Percentiles rank a stretch among this genome's conserved stretches.
These are phyloP conservation scores for Quercus glauca DNA, from an alignment of 306 rosid genomes.

Conservation along the genomic window DNA sequence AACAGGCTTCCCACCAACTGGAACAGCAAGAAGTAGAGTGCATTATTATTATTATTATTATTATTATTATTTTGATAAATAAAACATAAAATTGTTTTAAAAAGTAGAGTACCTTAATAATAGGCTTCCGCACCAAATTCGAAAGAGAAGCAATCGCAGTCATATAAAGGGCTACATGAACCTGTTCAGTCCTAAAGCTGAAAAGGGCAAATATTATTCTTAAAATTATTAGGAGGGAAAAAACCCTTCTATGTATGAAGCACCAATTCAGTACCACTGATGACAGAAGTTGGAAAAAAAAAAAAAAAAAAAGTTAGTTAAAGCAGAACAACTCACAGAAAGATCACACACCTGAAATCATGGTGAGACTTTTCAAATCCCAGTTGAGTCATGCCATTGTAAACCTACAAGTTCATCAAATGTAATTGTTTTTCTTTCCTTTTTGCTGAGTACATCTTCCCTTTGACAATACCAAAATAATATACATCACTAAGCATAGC, in stretches of 20 bases:
- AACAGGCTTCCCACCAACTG: slow-evolving; percentile 17
- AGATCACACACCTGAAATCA: slow-evolving; percentile 65
- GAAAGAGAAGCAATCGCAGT: slow-evolving; percentile 87
- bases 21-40: slow-evolving; percentile 24
- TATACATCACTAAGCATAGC: slow-evolving; percentile 10
- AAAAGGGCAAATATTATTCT: slow-evolving; percentile 21
- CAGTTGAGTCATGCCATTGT: slow-evolving; percentile 82
- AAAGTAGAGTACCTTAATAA: slow-evolving; percentile 47
- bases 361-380: slow-evolving; percentile 66
- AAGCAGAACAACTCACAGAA: slow-evolving; percentile 16
- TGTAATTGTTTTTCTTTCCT: slow-evolving; percentile 2
- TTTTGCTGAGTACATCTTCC: slow-evolving; percentile 10
- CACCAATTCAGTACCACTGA: neutral
- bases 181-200: slow-evolving; percentile 72
- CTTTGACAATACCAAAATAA: slow-evolving; percentile 8
- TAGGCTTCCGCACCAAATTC: slow-evolving; percentile 71
- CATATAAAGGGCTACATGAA: slow-evolving; percentile 64
- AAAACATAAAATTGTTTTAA: no score
- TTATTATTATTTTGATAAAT: no score
- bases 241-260: slow-evolving; percentile 14
- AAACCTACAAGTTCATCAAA: slow-evolving; percentile 60
- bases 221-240: slow-evolving; percentile 17
- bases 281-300: neutral
- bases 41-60: slow-evolving; percentile 30
- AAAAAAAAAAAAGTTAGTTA: neutral